These are phyloP conservation scores for Ambrosiella beaveri DNA, from an alignment of 2,329 filamentous ascomycete species.

Conservation along the genomic window DNA sequence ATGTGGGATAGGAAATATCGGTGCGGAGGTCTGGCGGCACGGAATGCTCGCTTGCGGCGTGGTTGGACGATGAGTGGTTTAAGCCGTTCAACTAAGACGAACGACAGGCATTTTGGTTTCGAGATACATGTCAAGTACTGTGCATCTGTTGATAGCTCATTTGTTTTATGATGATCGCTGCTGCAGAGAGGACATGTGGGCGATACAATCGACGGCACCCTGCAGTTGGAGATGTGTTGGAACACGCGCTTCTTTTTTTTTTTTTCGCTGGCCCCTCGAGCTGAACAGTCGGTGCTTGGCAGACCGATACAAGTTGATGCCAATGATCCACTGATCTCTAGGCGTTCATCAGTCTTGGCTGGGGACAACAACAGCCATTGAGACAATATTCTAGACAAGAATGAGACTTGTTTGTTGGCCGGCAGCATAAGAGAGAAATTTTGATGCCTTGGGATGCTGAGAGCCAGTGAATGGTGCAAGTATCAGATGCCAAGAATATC, in stretches of 20 bases:
- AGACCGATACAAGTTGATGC: background rate
- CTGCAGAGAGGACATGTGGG: too few relatives aligned
- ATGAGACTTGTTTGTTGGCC: background rate
- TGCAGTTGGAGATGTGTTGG: background rate
- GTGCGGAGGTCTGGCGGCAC: conserved; percentile 5
- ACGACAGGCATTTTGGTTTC: too few relatives aligned
- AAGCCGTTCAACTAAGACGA: background rate
- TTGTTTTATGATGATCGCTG: background rate
- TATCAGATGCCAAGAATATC: background rate
- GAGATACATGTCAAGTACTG: background rate
- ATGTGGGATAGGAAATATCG: background rate
- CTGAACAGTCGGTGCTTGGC: background rate
- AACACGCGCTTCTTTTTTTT: background rate
- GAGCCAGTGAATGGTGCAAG: background rate
- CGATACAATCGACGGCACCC: too few relatives aligned
- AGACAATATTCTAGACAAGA: background rate
- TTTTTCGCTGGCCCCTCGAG: background rate
- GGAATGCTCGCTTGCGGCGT: background rate
- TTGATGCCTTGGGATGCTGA: background rate
- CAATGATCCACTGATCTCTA: background rate
- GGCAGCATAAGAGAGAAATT: background rate
- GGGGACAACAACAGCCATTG: background rate
- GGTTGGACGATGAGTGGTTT: background rate
- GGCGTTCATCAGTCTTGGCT: background rate
- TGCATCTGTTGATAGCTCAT: background rate